Conservation (phyloP, 768 basidiomycete genomes). For the Boletus rubescentipes region DNA sequence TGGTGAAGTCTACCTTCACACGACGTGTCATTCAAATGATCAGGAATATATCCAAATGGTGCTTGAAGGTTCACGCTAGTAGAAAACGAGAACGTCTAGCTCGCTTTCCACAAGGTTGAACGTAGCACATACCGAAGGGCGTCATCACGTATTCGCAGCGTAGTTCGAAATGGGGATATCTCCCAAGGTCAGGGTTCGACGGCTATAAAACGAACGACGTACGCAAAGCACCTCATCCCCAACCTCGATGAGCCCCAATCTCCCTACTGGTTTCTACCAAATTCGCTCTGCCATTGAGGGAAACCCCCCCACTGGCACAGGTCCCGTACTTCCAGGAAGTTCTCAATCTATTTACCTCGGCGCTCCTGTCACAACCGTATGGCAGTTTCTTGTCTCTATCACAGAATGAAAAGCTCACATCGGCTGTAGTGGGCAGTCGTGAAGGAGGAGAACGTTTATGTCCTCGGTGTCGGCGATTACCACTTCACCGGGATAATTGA, state of each 20-base stretch:
- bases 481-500: not conserved
- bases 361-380: not conserved
- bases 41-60: too few species aligned
- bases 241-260: not conserved
- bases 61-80: too few species aligned
- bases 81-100: too few species aligned
- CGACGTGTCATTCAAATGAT: too few species aligned
- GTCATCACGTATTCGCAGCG: too few species aligned
- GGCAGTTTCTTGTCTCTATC: not conserved
- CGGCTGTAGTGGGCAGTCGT: not conserved
- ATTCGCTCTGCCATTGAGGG: not conserved
- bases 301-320: not conserved
- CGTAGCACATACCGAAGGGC: too few species aligned
- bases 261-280: fast-evolving
- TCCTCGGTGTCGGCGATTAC: not conserved
- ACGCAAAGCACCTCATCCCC: not conserved
- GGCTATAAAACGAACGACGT: not conserved
- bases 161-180: not conserved
- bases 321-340: too few species aligned
- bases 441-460: not conserved
- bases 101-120: too few species aligned
- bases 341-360: not conserved
- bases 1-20: too few species aligned
- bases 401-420: not conserved
- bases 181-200: not conserved